A percentile compares a stretch with the other conserved stretches of the same genome.
These are phyloP conservation scores for Podospora bellae-mahoneyi DNA, from an alignment of 495 filamentous ascomycete genomes.

Conservation along the genomic window DNA sequence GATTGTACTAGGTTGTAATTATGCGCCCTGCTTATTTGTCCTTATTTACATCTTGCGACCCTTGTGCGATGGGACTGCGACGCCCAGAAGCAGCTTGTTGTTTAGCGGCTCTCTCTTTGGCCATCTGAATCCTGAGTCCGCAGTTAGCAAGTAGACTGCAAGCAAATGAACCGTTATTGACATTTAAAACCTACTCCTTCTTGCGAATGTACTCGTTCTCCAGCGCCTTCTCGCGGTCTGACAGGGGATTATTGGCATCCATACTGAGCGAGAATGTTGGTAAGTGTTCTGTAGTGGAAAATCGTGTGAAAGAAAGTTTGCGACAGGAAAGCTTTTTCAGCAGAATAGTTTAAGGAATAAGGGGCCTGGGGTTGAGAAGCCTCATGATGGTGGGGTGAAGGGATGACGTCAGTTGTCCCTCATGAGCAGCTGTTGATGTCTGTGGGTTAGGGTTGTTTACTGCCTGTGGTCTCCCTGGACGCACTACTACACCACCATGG, in stretches of 20 bases:
- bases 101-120: conserved; percentile 9
- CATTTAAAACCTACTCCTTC: conserved; percentile 30
- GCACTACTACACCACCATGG: neutral
- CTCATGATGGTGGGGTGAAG: neutral
- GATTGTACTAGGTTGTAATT: neutral
- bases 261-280: conserved; percentile 11
- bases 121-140: conserved; percentile 12
- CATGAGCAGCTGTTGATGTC: neutral
- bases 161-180: neutral
- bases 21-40: neutral
- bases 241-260: conserved; percentile 32
- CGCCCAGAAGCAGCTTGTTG: neutral
- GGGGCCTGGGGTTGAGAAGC: neutral
- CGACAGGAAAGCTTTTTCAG: too few relatives aligned
- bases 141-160: neutral
- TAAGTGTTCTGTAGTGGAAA: too few relatives aligned
- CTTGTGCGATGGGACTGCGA: neutral
- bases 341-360: neutral
- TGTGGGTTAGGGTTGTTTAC: neutral
- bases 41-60: conserved; percentile 1
- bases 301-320: too few relatives aligned
- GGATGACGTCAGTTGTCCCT: neutral
- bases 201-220: conserved; percentile 35
- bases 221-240: conserved; percentile 33
- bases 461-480: neutral